These are phyloP conservation scores for Cytospora mali DNA, from an alignment of 2,329 filamentous ascomycete genomes.

Conservation along the genomic window DNA sequence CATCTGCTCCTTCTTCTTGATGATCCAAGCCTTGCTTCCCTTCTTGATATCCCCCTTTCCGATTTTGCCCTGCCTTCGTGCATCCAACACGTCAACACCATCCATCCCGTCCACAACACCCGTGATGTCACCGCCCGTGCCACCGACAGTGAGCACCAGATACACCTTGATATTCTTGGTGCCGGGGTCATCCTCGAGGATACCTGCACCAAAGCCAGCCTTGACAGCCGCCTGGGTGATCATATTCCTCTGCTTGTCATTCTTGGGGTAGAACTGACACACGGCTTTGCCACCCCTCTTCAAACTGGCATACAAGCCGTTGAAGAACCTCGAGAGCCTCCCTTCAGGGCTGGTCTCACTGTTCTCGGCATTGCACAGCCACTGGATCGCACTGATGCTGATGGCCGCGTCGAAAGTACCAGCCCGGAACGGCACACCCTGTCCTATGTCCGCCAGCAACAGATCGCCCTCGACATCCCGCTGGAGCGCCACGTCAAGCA, in stretches of 20 bases:
- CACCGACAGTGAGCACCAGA: conserved; percentile 87
- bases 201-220: conserved; percentile 91
- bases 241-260: conserved; percentile 88
- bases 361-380: conserved; percentile 94
- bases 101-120: conserved; percentile 89
- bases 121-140: conserved; percentile 77
- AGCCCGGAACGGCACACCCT: conserved; percentile 90
- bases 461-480: conserved; percentile 91
- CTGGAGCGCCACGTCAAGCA: conserved; percentile 94
- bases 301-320: conserved; percentile 83
- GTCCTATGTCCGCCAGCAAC: conserved; percentile 92
- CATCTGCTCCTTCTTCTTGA: conserved; percentile 91
- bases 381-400: conserved; percentile 94
- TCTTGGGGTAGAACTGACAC: conserved; percentile 98
- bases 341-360: conserved; percentile 81
- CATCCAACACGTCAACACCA: conserved; percentile 79
- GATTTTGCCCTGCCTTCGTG: conserved; percentile 54
- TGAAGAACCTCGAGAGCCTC: conserved; percentile 83
- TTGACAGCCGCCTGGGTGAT: conserved; percentile 88
- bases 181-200: conserved; percentile 92
- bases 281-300: conserved; percentile 85
- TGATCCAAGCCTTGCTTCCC: conserved; percentile 81
- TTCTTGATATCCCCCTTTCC: conserved; percentile 67
- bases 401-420: conserved; percentile 95
- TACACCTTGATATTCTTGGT: conserved; percentile 99